These are phyloP conservation scores for Boletales sp. DNA, from an alignment of 768 basidiomycete genomes.

Conservation along the genomic window DNA sequence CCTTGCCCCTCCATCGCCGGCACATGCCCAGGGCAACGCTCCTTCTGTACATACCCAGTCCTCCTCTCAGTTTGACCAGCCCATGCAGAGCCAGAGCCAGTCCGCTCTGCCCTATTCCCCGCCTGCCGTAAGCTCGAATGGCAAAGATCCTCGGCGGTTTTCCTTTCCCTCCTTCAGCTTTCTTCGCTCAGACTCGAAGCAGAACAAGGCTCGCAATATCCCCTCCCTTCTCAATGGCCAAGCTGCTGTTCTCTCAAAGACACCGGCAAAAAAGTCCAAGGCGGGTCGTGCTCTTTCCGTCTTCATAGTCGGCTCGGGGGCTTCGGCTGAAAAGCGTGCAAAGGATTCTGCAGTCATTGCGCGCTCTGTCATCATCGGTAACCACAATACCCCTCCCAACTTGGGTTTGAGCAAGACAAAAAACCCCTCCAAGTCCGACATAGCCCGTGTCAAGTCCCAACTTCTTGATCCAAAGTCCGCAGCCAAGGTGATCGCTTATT, in stretches of 20 bases:
- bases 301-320: slow-evolving; percentile 25
- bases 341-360: slow-evolving; percentile 60
- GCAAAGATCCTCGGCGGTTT: slow-evolving; percentile 39
- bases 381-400: slow-evolving; percentile 26
- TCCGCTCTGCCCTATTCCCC: slow-evolving; percentile 24
- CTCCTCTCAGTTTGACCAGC: slow-evolving; percentile 12
- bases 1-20: slow-evolving; percentile 17
- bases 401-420: slow-evolving; percentile 38
- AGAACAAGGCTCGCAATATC: slow-evolving; percentile 16
- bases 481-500: slow-evolving; percentile 67
- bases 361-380: slow-evolving; percentile 68
- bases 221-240: slow-evolving; percentile 14
- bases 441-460: slow-evolving; percentile 64
- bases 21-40: slow-evolving; percentile 1
- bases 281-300: slow-evolving; percentile 32
- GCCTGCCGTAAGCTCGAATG: slow-evolving; percentile 1
- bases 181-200: slow-evolving; percentile 34
- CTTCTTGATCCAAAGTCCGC: slow-evolving; percentile 66
- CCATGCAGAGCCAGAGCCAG: slow-evolving; percentile 26
- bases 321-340: slow-evolving; percentile 54
- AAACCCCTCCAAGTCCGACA: slow-evolving; percentile 44
- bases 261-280: slow-evolving; percentile 40
- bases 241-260: slow-evolving; percentile 32
- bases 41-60: slow-evolving; percentile 15
- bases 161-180: slow-evolving; percentile 47